Conservation (phyloP, 2,329 filamentous ascomycete species). For the Aureobasidium sp. region DNA sequence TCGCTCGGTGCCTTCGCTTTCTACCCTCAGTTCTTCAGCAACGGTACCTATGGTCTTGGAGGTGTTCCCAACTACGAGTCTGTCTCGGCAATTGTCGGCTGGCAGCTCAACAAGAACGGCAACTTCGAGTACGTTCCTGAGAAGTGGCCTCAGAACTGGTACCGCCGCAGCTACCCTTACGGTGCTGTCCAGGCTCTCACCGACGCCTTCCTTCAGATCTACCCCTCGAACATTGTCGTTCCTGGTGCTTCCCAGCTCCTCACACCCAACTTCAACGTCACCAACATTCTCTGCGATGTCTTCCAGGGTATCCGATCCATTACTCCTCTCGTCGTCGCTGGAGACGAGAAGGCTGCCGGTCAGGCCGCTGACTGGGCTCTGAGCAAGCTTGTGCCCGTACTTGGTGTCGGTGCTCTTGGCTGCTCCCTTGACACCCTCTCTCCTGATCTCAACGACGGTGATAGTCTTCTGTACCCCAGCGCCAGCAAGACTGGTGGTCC, state of each 20-base stretch:
- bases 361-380: slow-evolving; percentile 34
- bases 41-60: slow-evolving; percentile 39
- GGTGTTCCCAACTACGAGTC: slow-evolving; percentile 40
- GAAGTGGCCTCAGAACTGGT: slow-evolving; percentile 33
- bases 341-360: slow-evolving; percentile 28
- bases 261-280: slow-evolving; percentile 35
- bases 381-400: slow-evolving; percentile 33
- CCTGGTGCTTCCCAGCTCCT: slow-evolving; percentile 35
- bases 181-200: slow-evolving; percentile 35
- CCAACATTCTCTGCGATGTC: slow-evolving; percentile 38
- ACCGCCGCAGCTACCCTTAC: slow-evolving; percentile 32
- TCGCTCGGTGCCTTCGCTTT: slow-evolving; percentile 33
- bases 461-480: slow-evolving; percentile 32
- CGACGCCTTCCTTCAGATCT: slow-evolving; percentile 38
- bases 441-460: slow-evolving; percentile 25
- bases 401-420: slow-evolving; percentile 36
- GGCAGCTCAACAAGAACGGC: slow-evolving; percentile 28
- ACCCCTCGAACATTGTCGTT: slow-evolving; percentile 37
- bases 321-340: slow-evolving; percentile 36
- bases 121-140: slow-evolving; percentile 35
- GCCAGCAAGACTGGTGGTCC: slow-evolving; percentile 34
- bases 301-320: slow-evolving; percentile 41
- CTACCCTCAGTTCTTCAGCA: slow-evolving; percentile 38
- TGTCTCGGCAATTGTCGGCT: slow-evolving; percentile 34
- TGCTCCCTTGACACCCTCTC: slow-evolving; percentile 34